These are phyloP conservation scores for Liquidambar formosana DNA, from an alignment of 164 flowering plant genomes.

Conservation along the genomic window DNA sequence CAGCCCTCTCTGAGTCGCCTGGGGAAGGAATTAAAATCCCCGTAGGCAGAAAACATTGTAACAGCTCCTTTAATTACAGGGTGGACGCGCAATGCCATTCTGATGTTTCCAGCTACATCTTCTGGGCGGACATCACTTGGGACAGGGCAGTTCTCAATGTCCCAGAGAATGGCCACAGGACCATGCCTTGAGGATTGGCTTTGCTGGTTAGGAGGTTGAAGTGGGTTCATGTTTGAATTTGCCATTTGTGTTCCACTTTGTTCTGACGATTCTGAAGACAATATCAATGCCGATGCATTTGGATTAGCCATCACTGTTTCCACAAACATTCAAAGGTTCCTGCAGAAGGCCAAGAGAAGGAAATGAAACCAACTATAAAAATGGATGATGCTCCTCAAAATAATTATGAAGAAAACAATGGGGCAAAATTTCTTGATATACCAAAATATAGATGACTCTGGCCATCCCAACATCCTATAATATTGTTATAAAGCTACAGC, in stretches of 20 bases:
- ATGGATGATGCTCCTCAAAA: no score
- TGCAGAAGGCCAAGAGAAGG: neutral
- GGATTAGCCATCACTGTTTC: conserved; percentile 25
- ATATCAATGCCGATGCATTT: conserved; percentile 25
- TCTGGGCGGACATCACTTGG: conserved; percentile 93
- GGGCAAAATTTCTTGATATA: no score
- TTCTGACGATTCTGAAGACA: conserved; percentile 30
- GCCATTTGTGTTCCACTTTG: conserved; percentile 15
- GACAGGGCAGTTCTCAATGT: conserved; percentile 93
- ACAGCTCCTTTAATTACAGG: conserved; percentile 84
- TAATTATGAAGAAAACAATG: neutral
- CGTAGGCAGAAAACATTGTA: conserved; percentile 82
- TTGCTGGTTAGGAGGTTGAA: conserved; percentile 35
- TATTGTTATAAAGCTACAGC: neutral
- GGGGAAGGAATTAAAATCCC: conserved; percentile 93
- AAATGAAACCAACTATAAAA: neutral
- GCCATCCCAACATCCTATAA: neutral
- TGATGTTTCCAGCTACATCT: conserved; percentile 89
- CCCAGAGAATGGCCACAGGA: conserved; percentile 90
- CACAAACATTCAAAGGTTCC: conserved; percentile 6
- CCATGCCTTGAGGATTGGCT: conserved; percentile 36
- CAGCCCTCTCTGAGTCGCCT: conserved; percentile 91
- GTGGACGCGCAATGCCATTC: conserved; percentile 87
- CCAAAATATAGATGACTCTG: neutral
- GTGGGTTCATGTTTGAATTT: conserved; percentile 28